Base-by-base conservation (phyloP, 257 asterid species). In the Striga asiatica region DNA sequence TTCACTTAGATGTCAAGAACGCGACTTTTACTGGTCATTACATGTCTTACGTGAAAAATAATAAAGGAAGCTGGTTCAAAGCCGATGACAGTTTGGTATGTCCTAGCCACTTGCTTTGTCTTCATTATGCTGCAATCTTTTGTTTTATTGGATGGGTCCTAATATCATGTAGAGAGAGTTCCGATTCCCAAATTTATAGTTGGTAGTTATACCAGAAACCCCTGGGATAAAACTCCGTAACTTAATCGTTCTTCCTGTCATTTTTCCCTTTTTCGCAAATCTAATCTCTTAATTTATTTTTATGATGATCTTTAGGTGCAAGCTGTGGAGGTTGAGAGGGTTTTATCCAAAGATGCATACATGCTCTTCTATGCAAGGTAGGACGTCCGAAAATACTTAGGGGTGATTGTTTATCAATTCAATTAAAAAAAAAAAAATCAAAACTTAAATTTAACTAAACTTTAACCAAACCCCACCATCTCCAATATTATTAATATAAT, bases 331-430 rank as follows among this genome's bases (percentile, higher is more conserved):
- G 73, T 78, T n/a, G 81, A 67, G 32, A 73, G 69, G 24, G 96
- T 84, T 64, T 64, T 84, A 66, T 66, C 77, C 2, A 57, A 66
- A 35, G 91, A 80, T 1, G 95, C 96, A 1, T 88, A 88, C 66
- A 79, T 88, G 93, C 95, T 88, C 66, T 82, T 88, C 61, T 88
- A 88, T 45, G 83, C 96, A 4, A 78, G 96, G 96, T 84, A 76
- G 57, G 32, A 18, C 17, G 17, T 56, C 47, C 43, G n/a, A n/a
- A n/a, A n/a, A n/a, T n/a, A n/a, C n/a, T n/a, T n/a, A n/a, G n/a
- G n/a, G n/a, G n/a, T n/a, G n/a, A n/a, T n/a, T n/a, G n/a, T n/a
- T n/a, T n/a, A n/a, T n/a, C n/a, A n/a, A n/a, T n/a, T n/a, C n/a
- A n/a, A n/a, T n/a, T n/a, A n/a, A n/a, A n/a, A n/a, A n/a, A n/a